Percentiles rank a stretch among this genome's conserved stretches.
phyloP scores from a whole-genome alignment of 1,284 basidiomycete species.

The Takashimella koratensis region DNA sequence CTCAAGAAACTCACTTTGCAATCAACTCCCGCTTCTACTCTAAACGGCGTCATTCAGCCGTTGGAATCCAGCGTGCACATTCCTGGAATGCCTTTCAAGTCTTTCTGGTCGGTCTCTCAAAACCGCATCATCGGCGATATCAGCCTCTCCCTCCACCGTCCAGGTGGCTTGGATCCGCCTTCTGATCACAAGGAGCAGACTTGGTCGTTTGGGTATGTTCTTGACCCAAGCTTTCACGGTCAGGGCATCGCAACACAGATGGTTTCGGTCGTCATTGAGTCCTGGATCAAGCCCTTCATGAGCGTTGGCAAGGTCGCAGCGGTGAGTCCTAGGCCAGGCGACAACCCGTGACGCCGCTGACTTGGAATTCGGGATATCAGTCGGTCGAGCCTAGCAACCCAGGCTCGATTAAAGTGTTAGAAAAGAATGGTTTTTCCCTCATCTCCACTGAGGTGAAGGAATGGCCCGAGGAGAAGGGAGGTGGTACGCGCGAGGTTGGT shows the following conservation, averaged over 20 bases:
- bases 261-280: constrained; percentile 7
- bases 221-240: constrained; percentile 13
- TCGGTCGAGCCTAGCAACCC: constrained; percentile 13
- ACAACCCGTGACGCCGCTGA: neutral
- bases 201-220: constrained; percentile 19
- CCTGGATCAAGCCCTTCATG: constrained; percentile 10
- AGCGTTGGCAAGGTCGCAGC: constrained; percentile 7
- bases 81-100: constrained; percentile 16
- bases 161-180: neutral
- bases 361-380: neutral
- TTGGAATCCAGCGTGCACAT: neutral
- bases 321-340: neutral
- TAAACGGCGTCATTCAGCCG: neutral
- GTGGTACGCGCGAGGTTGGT: constrained; percentile 9
- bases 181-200: constrained; percentile 1
- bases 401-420: constrained; percentile 5
- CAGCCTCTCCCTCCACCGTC: constrained; percentile 1
- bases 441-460: constrained; percentile 4
- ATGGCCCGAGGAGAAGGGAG: constrained; percentile 27
- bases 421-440: constrained; percentile 13
- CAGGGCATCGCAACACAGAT: constrained; percentile 13
- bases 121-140: constrained; percentile 18
- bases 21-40: neutral
- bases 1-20: neutral
- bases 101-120: constrained; percentile 3